A percentile compares a stretch with the other conserved stretches of the same genome.
Evolutionary conservation across 129 eudicot species (phyloP).

Genomic region (Artemisia annua): DNA sequence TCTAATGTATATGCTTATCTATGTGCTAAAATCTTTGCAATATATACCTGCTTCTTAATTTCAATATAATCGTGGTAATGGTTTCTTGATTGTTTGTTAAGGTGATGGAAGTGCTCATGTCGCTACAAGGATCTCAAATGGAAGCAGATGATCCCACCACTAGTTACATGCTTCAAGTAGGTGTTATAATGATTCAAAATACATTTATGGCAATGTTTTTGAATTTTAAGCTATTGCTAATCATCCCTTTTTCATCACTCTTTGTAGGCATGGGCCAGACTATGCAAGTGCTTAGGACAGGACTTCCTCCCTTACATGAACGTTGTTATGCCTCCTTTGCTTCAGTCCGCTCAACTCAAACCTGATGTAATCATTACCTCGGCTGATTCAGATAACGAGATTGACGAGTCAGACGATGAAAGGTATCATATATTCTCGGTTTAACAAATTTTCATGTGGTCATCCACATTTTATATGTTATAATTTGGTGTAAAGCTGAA

Average conservation of each 20-base stretch:
- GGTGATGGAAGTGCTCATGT: conserved; percentile 99
- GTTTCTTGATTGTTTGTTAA: conserved; percentile 27
- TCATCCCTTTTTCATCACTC: conserved; percentile 4
- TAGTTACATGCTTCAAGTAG: conserved; percentile 98
- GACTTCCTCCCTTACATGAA: conserved; percentile 98
- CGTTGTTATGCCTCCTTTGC: conserved; percentile 97
- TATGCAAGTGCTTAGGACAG: conserved; percentile 99
- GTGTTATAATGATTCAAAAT: conserved; percentile 22
- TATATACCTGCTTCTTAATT: not conserved
- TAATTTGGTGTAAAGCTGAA: conserved; percentile 2
- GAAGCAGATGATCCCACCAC: conserved; percentile 98
- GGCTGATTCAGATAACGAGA: conserved; percentile 92
- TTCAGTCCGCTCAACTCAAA: conserved; percentile 96
- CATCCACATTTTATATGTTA: too few relatives aligned
- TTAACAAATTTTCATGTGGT: not conserved
- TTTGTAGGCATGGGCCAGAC: conserved; percentile 97
- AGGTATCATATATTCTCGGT: conserved; percentile 44
- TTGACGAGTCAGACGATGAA: conserved; percentile 98
- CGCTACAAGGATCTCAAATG: conserved; percentile 97
- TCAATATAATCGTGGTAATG: conserved; percentile 3
- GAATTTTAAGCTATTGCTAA: not conserved
- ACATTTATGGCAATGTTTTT: conserved; percentile 1
- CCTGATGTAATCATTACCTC: conserved; percentile 98
- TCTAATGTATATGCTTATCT: conserved; percentile 5
- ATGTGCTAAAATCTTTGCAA: not conserved